Percentiles rank a stretch among this genome's conserved stretches.
phyloP scores from a whole-genome alignment of 1,139 yeast species.

The Saccharomyces hybrid region DNA sequence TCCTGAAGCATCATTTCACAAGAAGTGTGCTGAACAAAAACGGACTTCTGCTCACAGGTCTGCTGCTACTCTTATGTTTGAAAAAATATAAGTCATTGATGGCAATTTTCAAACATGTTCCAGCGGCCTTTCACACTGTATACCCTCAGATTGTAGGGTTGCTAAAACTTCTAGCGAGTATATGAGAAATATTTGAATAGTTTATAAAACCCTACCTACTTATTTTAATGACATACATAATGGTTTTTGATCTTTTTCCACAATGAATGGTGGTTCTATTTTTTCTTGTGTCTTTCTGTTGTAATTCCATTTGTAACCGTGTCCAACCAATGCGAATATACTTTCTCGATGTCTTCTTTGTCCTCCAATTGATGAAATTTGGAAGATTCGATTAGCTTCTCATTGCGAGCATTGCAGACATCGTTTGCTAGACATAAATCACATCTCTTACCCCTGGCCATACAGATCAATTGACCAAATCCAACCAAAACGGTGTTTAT shows the following conservation, averaged over 20 bases:
- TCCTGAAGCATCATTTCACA: background rate
- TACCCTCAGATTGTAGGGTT: background rate
- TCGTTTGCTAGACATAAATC: constrained; percentile 47
- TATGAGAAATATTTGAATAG: background rate
- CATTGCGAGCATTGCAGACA: constrained; percentile 14
- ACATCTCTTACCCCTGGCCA: constrained; percentile 65
- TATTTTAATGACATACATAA: background rate
- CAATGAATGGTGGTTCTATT: background rate
- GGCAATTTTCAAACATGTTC: background rate
- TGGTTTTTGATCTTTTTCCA: background rate
- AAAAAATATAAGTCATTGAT: background rate
- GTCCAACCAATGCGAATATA: background rate
- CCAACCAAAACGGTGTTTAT: constrained; percentile 85
- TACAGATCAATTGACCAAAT: constrained; percentile 85
- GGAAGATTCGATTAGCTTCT: background rate
- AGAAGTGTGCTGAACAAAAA: background rate
- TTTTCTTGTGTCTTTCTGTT: background rate
- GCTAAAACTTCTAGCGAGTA: background rate
- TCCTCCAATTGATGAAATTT: background rate
- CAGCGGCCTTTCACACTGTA: background rate
- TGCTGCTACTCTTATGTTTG: background rate
- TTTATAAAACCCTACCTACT: background rate
- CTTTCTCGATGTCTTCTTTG: background rate
- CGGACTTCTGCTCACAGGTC: background rate
- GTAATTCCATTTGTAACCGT: background rate